phyloP scores from a whole-genome alignment of 2,329 filamentous ascomycete species.

The Beauveria varroae region DNA sequence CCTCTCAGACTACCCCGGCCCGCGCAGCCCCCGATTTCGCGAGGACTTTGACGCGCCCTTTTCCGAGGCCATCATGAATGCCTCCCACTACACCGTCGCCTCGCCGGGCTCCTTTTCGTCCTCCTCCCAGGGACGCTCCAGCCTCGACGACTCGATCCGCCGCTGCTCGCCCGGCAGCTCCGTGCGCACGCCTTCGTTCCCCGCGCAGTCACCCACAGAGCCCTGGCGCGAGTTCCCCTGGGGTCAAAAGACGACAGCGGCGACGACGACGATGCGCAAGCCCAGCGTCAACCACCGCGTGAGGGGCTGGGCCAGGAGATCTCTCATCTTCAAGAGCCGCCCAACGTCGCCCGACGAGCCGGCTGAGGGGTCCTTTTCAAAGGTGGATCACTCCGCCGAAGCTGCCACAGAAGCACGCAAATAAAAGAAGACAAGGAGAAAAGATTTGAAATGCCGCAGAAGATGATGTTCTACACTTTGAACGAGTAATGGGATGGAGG shows the following conservation, averaged over 20 bases:
- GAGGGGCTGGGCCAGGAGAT: constrained; percentile 27
- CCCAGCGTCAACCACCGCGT: constrained; percentile 26
- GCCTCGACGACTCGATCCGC: constrained; percentile 18
- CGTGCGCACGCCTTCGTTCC: constrained; percentile 8
- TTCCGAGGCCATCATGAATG: constrained; percentile 27
- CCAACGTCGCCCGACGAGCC: constrained; percentile 14
- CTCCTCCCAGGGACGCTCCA: constrained; percentile 19
- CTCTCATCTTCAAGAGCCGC: constrained; percentile 20
- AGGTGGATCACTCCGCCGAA: constrained; percentile 3
- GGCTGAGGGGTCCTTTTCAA: constrained; percentile 12
- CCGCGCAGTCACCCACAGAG: constrained; percentile 13
- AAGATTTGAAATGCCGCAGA: neutral
- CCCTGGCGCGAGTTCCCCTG: constrained; percentile 21
- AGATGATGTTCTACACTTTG: neutral
- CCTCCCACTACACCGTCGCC: constrained; percentile 21
- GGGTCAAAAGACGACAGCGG: constrained; percentile 19
- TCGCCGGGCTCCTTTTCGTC: constrained; percentile 21
- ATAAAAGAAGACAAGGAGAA: neutral
- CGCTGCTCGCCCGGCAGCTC: constrained; percentile 9
- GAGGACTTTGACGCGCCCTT: constrained; percentile 33
- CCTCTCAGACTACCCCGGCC: constrained; percentile 10
- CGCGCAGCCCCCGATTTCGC: constrained; percentile 26
- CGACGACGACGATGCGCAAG: constrained; percentile 18
- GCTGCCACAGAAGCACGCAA: neutral
- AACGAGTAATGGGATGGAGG: constrained; percentile 3